These are phyloP conservation scores for Fusarium nygamai DNA, from an alignment of 2,329 filamentous ascomycete species.

Conservation along the genomic window DNA sequence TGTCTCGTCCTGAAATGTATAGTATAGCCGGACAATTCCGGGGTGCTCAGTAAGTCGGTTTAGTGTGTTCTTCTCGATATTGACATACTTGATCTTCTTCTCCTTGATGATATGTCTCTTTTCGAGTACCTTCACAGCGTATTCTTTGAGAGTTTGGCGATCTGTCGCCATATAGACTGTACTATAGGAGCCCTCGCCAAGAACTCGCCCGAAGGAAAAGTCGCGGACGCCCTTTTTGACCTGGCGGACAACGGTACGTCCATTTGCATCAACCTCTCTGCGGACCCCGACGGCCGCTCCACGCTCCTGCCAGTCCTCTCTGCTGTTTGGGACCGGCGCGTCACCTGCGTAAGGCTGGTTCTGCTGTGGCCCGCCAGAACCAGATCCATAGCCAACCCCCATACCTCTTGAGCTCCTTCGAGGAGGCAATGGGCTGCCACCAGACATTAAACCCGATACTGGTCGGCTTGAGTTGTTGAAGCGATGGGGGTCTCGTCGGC, in stretches of 20 bases:
- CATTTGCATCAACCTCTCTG: slow-evolving; percentile 85
- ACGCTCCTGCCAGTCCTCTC: slow-evolving; percentile 94
- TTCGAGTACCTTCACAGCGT: slow-evolving; percentile 97
- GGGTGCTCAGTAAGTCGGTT: slow-evolving; percentile 97
- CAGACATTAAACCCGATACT: slow-evolving; percentile 53
- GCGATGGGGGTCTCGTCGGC: slow-evolving; percentile 68
- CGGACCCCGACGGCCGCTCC: slow-evolving; percentile 88
- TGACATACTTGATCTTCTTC: slow-evolving; percentile 99
- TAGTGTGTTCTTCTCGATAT: slow-evolving; percentile 98
- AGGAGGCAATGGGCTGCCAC: slow-evolving; percentile 73
- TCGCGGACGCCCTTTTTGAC: slow-evolving; percentile 98
- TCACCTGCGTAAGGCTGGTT: slow-evolving; percentile 51
- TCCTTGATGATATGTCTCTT: slow-evolving; percentile 99
- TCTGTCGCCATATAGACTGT: slow-evolving; percentile 94
- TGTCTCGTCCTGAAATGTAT: slow-evolving; percentile 97
- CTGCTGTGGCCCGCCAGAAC: slow-evolving; percentile 20
- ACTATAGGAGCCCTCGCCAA: slow-evolving; percentile 98
- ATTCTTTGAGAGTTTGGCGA: slow-evolving; percentile 92
- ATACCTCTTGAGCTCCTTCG: slow-evolving; percentile 80
- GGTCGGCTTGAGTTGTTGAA: slow-evolving; percentile 72
- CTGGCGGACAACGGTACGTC: slow-evolving; percentile 81
- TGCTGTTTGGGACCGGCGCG: slow-evolving; percentile 63
- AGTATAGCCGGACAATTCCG: slow-evolving; percentile 95
- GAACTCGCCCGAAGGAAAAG: slow-evolving; percentile 89
- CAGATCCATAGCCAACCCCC: slow-evolving; percentile 63